A percentile compares a stretch with the other conserved stretches of the same genome.
phyloP scores from a whole-genome alignment of 139 green algal species.

The Closterium sp. region DNA sequence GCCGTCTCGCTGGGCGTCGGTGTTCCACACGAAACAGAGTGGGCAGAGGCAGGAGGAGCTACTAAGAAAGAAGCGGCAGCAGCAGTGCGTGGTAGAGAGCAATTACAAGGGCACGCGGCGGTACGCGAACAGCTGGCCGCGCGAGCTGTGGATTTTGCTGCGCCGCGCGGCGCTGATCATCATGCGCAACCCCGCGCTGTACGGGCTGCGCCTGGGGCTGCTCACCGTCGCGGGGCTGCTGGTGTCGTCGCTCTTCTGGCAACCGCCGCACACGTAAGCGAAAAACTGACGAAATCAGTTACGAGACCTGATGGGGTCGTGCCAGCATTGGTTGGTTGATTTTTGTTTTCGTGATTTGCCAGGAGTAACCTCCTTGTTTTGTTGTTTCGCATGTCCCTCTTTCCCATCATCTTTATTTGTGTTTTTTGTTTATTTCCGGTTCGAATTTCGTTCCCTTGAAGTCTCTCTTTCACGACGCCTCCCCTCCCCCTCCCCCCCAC shows the following conservation, averaged over 20 bases:
- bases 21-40: background rate
- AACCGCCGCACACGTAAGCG: conserved; percentile 3
- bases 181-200: conserved; percentile 46
- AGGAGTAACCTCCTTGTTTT: background rate
- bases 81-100: background rate
- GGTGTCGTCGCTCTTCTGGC: conserved; percentile 33
- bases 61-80: background rate
- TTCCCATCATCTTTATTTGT: background rate
- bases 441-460: too few relatives aligned
- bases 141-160: background rate
- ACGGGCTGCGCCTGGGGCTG: conserved; percentile 40
- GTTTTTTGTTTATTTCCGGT: too few relatives aligned
- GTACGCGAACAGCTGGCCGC: background rate
- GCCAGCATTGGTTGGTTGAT: too few relatives aligned
- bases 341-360: too few relatives aligned
- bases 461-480: too few relatives aligned
- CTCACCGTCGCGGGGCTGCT: conserved; percentile 16
- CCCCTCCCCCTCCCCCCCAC: background rate
- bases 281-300: background rate
- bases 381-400: background rate
- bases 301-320: too few relatives aligned
- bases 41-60: background rate
- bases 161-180: conserved; percentile 40
- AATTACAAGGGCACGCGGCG: background rate
- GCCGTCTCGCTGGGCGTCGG: background rate